Conservation (phyloP, 164 flowering plant species). For the Echeveria elegans region DNA sequence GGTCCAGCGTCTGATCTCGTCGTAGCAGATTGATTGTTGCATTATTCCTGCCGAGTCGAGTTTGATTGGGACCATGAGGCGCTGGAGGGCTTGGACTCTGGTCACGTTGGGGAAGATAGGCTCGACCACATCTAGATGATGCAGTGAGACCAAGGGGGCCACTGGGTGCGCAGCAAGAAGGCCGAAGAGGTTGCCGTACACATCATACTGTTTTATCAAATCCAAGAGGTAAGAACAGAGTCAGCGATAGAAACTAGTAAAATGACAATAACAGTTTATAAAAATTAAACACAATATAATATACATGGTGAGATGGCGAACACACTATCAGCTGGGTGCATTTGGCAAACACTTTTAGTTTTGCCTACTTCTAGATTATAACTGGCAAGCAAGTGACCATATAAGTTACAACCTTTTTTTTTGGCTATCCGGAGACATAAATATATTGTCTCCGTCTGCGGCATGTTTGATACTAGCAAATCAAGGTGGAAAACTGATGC, state of each 20-base stretch:
- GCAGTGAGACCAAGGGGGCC: slow-evolving; percentile 57
- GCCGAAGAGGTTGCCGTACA: slow-evolving; percentile 72
- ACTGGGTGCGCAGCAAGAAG: slow-evolving; percentile 70
- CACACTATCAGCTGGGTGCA: no score
- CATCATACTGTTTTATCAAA: slow-evolving; percentile 54
- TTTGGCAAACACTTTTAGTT: no score
- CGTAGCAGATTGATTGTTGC: slow-evolving; percentile 77
- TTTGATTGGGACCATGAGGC: slow-evolving; percentile 34
- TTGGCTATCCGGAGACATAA: no score
- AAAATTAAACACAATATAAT: background rate
- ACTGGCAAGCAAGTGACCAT: no score
- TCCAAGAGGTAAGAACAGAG: slow-evolving; percentile 2
- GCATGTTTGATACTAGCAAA: background rate
- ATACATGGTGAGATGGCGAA: no score
- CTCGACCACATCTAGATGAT: slow-evolving; percentile 69
- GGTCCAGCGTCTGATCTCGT: slow-evolving; percentile 44
- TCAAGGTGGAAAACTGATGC: no score
- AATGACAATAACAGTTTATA: background rate
- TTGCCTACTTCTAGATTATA: no score
- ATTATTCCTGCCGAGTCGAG: slow-evolving; percentile 53
- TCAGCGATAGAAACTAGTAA: background rate
- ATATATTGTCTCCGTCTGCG: no score
- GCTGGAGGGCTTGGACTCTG: slow-evolving; percentile 29
- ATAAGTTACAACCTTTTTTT: no score
- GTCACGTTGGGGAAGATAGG: slow-evolving; percentile 61